phyloP scores from a whole-genome alignment of 148 eudicot genomes.

The Rheum nobile region DNA sequence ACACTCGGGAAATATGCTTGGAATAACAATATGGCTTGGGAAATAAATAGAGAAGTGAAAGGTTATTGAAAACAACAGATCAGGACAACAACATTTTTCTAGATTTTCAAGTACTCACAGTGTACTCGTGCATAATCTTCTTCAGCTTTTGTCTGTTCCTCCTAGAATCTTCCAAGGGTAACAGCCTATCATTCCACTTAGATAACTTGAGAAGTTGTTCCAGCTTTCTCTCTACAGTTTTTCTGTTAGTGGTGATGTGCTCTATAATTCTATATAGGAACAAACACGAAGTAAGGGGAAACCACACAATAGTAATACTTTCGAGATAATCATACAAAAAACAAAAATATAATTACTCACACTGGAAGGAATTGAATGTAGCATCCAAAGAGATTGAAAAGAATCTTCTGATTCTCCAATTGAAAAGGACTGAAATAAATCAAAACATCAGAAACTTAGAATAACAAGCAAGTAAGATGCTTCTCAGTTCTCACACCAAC shows the following conservation, averaged over 20 bases:
- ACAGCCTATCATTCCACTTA: slow-evolving; percentile 55
- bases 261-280: slow-evolving; percentile 35
- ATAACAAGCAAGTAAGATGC: neutral
- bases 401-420: slow-evolving; percentile 46
- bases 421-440: slow-evolving; percentile 35
- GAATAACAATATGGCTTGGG: neutral
- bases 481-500: slow-evolving; percentile 1
- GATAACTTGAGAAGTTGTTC: slow-evolving; percentile 53
- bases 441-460: neutral
- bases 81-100: neutral
- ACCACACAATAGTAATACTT: neutral
- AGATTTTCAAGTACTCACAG: slow-evolving; percentile 35
- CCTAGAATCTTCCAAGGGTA: slow-evolving; percentile 56
- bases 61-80: neutral
- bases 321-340: neutral
- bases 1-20: neutral
- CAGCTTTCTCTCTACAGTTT: slow-evolving; percentile 48
- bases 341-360: slow-evolving; percentile 27
- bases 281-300: neutral
- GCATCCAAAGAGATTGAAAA: slow-evolving; percentile 73
- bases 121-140: slow-evolving; percentile 67
- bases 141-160: slow-evolving; percentile 60
- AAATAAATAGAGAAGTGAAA: neutral
- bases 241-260: slow-evolving; percentile 47
- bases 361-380: slow-evolving; percentile 72